Evolutionary conservation across 106 monocot genomes (phyloP).

Genomic region (Iris macrosiphon): DNA sequence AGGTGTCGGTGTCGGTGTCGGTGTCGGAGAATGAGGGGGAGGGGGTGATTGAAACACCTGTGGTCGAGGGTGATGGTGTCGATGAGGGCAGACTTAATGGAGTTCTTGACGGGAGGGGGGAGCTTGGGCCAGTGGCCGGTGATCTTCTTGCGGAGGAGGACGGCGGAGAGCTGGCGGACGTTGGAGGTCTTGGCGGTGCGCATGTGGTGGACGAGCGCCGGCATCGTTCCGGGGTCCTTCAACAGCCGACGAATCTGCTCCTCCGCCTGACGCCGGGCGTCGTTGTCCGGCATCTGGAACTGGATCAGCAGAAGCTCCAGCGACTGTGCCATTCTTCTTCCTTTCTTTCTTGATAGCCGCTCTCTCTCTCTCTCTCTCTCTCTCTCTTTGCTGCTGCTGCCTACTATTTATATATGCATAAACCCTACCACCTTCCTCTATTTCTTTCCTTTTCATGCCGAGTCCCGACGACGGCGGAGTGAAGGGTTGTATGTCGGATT

Average conservation of each 20-base stretch:
- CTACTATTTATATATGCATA: too few species aligned
- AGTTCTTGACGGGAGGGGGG: slow-evolving; percentile 37
- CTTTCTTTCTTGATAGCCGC: background rate
- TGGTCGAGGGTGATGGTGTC: slow-evolving; percentile 79
- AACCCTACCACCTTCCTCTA: too few species aligned
- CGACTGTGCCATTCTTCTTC: slow-evolving; percentile 91
- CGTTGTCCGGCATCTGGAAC: slow-evolving; percentile 96
- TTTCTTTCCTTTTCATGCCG: too few species aligned
- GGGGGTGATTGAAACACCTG: too few species aligned
- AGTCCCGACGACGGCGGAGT: too few species aligned
- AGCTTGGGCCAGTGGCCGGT: slow-evolving; percentile 93
- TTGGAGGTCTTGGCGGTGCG: slow-evolving; percentile 94
- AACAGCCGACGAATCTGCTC: slow-evolving; percentile 88
- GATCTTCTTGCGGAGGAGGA: slow-evolving; percentile 90
- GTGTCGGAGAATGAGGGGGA: too few species aligned
- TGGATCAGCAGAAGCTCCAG: slow-evolving; percentile 87
- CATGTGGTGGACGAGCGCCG: slow-evolving; percentile 91
- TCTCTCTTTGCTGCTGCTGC: too few species aligned
- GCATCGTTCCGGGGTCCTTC: slow-evolving; percentile 84
- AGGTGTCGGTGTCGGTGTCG: too few species aligned
- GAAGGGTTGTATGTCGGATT: too few species aligned
- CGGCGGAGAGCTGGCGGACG: slow-evolving; percentile 93
- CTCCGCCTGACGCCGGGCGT: slow-evolving; percentile 93
- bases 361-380: too few species aligned
- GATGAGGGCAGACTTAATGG: slow-evolving; percentile 74